Evolutionary conservation across 2,329 filamentous ascomycete genomes (phyloP).

Genomic region (Xylaria hypoxylon): DNA sequence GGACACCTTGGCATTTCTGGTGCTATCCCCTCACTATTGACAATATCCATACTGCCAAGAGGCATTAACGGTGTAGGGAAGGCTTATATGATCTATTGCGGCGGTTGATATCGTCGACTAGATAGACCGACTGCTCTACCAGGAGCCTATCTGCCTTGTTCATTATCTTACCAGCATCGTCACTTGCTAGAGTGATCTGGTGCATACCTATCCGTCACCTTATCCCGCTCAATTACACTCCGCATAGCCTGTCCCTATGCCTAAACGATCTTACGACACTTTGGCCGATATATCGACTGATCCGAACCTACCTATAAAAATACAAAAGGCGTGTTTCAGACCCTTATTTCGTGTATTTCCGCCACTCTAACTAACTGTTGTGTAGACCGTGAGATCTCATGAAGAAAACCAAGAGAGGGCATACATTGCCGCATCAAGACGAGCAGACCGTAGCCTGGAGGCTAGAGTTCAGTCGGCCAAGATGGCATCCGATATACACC

Average conservation of each 20-base stretch:
- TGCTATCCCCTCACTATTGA: conserved; percentile 13
- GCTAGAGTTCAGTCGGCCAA: conserved; percentile 88
- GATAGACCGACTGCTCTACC: neutral
- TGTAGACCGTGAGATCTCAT: conserved; percentile 77
- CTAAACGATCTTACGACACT: conserved; percentile 54
- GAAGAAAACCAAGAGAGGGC: conserved; percentile 88
- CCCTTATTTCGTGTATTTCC: neutral
- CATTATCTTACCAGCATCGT: conserved; percentile 11
- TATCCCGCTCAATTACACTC: neutral
- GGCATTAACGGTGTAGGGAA: neutral
- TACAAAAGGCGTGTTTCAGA: conserved; percentile 49
- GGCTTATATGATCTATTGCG: neutral
- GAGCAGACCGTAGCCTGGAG: conserved; percentile 87
- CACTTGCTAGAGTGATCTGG: conserved; percentile 23
- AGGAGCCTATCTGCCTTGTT: conserved; percentile 1
- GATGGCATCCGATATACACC: conserved; percentile 91
- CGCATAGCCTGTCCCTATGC: conserved; percentile 48
- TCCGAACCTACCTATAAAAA: conserved; percentile 52
- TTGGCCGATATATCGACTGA: conserved; percentile 48
- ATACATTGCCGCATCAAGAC: conserved; percentile 89
- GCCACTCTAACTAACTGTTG: conserved; percentile 45
- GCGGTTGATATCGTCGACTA: neutral
- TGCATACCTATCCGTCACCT: neutral
- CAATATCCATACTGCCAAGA: neutral
- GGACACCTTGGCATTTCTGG: conserved; percentile 18